These are phyloP conservation scores for Canariomyces notabilis DNA, from an alignment of 2,329 filamentous ascomycete genomes.

Conservation along the genomic window DNA sequence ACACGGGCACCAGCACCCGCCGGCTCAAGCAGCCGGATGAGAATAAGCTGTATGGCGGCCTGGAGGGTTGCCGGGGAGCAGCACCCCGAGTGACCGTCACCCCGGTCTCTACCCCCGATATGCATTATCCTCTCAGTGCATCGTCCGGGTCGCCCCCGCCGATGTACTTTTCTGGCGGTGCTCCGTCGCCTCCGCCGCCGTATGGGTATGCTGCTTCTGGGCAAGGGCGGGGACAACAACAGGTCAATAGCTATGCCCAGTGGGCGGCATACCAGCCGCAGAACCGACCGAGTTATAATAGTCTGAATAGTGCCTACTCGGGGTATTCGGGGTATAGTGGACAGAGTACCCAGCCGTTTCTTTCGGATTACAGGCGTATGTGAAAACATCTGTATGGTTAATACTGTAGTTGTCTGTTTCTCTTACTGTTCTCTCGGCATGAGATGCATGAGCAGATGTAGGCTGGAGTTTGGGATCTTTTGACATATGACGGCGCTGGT, in stretches of 20 bases:
- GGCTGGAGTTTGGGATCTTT: too few relatives aligned
- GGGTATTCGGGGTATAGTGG: constrained; percentile 10
- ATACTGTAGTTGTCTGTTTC: background rate
- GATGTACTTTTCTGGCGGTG: background rate
- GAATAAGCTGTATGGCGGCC: constrained; percentile 17
- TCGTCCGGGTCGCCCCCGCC: background rate
- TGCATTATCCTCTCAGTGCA: background rate
- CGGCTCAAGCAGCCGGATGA: constrained; percentile 11
- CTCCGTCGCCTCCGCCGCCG: background rate
- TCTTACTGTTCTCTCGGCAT: background rate
- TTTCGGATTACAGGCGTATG: constrained; percentile 1
- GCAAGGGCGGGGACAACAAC: too few relatives aligned
- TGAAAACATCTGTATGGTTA: background rate
- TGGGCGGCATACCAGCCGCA: constrained; percentile 8
- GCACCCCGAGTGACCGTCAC: background rate
- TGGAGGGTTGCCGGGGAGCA: constrained; percentile 1
- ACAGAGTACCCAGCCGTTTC: constrained; percentile 17
- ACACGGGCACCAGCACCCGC: constrained; percentile 20
- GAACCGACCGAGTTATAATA: constrained; percentile 10
- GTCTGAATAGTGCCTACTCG: constrained; percentile 14
- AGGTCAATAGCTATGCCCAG: background rate
- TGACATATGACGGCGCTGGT: background rate
- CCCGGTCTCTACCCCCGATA: background rate
- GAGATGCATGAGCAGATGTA: background rate
- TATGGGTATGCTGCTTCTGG: too few relatives aligned